Conservation (phyloP, 352 stramenopile genomes). For the Phytophthora cactorum region DNA sequence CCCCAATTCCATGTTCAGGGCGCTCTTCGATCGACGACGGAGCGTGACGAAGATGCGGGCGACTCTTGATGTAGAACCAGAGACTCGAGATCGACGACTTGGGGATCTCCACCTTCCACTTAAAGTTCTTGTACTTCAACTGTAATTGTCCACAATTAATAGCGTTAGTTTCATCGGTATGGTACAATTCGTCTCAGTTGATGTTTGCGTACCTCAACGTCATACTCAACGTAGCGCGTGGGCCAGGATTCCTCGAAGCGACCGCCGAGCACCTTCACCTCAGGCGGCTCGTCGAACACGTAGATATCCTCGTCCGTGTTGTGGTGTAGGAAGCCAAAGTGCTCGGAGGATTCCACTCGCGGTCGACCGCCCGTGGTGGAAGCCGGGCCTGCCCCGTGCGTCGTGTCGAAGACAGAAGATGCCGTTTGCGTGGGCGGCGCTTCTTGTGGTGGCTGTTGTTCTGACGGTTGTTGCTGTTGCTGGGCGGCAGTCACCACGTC, state of each 20-base stretch:
- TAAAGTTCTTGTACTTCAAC: constrained; percentile 78
- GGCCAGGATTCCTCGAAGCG: constrained; percentile 84
- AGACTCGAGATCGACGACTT: constrained; percentile 84
- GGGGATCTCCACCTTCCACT: constrained; percentile 86
- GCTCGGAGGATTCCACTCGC: constrained; percentile 31
- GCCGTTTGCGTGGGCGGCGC: constrained; percentile 12
- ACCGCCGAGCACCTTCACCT: constrained; percentile 64
- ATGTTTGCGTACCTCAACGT: constrained; percentile 63
- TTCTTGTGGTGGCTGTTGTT: background rate
- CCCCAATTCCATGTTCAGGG: constrained; percentile 33
- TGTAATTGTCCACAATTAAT: constrained; percentile 18
- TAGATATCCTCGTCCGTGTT: constrained; percentile 72
- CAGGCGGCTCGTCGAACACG: constrained; percentile 74
- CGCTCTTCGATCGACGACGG: constrained; percentile 25
- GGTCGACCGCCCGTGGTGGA: constrained; percentile 17
- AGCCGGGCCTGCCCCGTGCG: constrained; percentile 36
- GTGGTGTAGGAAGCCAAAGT: constrained; percentile 61
- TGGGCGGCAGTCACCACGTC: constrained; percentile 28
- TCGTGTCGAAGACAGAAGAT: constrained; percentile 54
- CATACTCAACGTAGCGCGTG: constrained; percentile 85
- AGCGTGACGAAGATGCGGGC: constrained; percentile 61
- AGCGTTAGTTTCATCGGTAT: constrained; percentile 35
- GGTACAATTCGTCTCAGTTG: constrained; percentile 19
- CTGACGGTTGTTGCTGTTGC: constrained; percentile 18
- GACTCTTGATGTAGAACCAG: constrained; percentile 90